Evolutionary conservation across 306 rosid species (phyloP).

Genomic region (Dryas drummondii): DNA sequence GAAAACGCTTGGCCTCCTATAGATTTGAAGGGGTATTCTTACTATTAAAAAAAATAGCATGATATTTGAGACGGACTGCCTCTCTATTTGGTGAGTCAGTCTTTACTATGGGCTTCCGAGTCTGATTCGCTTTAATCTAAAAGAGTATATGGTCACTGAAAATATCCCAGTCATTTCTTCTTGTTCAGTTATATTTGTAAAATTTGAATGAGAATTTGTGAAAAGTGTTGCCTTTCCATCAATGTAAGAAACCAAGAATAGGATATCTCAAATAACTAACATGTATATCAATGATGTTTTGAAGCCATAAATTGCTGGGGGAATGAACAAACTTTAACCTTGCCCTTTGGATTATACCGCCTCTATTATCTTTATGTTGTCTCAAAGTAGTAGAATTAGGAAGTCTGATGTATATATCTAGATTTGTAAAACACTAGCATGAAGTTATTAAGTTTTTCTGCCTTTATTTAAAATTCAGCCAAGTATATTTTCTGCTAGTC

Average conservation of each 20-base stretch:
- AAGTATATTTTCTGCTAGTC: too few relatives aligned
- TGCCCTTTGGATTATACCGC: background rate
- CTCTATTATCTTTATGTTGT: background rate
- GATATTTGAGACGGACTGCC: slow-evolving; percentile 27
- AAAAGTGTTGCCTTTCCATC: slow-evolving; percentile 27
- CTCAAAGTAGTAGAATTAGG: background rate
- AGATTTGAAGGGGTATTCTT: slow-evolving; percentile 32
- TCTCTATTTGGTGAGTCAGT: slow-evolving; percentile 28
- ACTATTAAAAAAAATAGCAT: slow-evolving; percentile 32
- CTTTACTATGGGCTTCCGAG: slow-evolving; percentile 21
- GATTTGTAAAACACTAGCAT: background rate
- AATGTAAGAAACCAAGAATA: slow-evolving; percentile 34
- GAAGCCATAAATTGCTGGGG: slow-evolving; percentile 5
- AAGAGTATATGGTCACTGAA: slow-evolving; percentile 4
- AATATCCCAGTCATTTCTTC: slow-evolving; percentile 29
- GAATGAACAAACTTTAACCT: background rate
- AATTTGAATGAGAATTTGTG: slow-evolving; percentile 29
- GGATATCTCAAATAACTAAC: slow-evolving; percentile 25
- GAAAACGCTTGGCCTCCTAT: slow-evolving; percentile 83
- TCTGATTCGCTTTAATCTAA: background rate
- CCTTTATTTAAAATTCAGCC: background rate
- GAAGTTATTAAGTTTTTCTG: background rate
- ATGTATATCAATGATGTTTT: slow-evolving; percentile 29
- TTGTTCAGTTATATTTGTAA: slow-evolving; percentile 31
- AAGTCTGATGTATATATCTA: background rate